Evolutionary conservation across 495 filamentous ascomycete species (phyloP).

Genomic region (Penicillium longicatenatum): DNA sequence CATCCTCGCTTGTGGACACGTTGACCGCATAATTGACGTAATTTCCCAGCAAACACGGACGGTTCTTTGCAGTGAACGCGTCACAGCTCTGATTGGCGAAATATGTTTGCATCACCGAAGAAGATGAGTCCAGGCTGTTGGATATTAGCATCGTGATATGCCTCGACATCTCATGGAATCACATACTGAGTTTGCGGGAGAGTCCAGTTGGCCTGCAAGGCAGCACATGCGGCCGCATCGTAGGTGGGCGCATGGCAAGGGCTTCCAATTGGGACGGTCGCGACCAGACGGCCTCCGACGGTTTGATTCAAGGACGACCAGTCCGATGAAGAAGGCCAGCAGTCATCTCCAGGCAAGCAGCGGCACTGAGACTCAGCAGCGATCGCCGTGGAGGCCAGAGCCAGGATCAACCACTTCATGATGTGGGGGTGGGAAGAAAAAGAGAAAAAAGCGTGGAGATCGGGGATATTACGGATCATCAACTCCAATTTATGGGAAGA

Average conservation of each 20-base stretch:
- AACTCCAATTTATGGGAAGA: neutral
- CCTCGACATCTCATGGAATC: neutral
- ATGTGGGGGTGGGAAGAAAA: slow-evolving; percentile 13
- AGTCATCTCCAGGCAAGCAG: slow-evolving; percentile 35
- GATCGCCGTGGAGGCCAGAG: slow-evolving; percentile 22
- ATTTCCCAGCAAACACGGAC: slow-evolving; percentile 58
- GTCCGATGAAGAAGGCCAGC: slow-evolving; percentile 41
- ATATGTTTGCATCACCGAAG: slow-evolving; percentile 46
- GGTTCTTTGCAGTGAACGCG: slow-evolving; percentile 48
- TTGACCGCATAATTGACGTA: slow-evolving; percentile 57
- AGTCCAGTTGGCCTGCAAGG: slow-evolving; percentile 26
- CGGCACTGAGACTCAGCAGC: slow-evolving; percentile 19
- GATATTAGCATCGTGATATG: neutral
- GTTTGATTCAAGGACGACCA: slow-evolving; percentile 44
- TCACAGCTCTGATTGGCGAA: slow-evolving; percentile 56
- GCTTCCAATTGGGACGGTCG: slow-evolving; percentile 42
- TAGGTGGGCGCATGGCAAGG: slow-evolving; percentile 48
- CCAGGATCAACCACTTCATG: slow-evolving; percentile 34
- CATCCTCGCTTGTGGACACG: slow-evolving; percentile 38
- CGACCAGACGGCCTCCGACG: slow-evolving; percentile 40
- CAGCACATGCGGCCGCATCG: slow-evolving; percentile 31
- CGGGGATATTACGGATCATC: neutral
- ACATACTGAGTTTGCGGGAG: slow-evolving; percentile 30
- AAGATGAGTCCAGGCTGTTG: slow-evolving; percentile 32
- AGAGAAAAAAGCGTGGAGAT: neutral